Evolutionary conservation across 2,329 filamentous ascomycete genomes (phyloP).

Genomic region (Apiospora marii): DNA sequence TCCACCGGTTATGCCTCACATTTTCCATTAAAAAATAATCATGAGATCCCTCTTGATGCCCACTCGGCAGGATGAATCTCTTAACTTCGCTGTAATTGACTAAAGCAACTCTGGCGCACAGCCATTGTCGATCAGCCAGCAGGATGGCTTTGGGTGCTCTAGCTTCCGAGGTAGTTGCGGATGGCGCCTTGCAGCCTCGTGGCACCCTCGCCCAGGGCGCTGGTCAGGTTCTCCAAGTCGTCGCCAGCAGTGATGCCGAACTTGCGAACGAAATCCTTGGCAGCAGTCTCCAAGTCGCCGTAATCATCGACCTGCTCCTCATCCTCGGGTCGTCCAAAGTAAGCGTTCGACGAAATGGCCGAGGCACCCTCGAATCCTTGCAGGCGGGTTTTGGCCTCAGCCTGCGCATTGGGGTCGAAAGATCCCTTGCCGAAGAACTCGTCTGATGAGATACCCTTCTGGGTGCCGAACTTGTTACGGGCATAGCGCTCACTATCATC

Average conservation of each 20-base stretch:
- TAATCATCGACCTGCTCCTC: conserved; percentile 78
- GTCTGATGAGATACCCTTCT: conserved; percentile 97
- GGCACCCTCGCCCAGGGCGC: conserved; percentile 85
- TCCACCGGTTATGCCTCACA: conserved; percentile 3
- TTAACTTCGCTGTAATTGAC: not conserved
- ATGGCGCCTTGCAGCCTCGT: conserved; percentile 81
- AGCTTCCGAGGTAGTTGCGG: conserved; percentile 69
- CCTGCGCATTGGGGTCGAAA: conserved; percentile 81
- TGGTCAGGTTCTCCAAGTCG: conserved; percentile 89
- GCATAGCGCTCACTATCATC: conserved; percentile 85
- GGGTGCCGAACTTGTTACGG: conserved; percentile 84
- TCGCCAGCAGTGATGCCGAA: conserved; percentile 97
- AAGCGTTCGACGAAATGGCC: conserved; percentile 94
- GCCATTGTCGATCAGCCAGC: not conserved
- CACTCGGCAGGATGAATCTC: conserved; percentile 1
- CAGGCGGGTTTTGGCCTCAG: conserved; percentile 86
- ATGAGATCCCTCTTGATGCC: not conserved
- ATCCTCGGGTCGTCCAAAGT: conserved; percentile 93
- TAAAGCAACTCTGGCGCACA: not conserved
- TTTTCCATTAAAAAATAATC: conserved; percentile 16
- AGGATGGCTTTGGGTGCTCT: conserved; percentile 29
- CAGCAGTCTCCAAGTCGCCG: conserved; percentile 89
- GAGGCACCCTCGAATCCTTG: conserved; percentile 93
- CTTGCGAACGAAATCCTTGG: conserved; percentile 93
- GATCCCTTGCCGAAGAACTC: conserved; percentile 95